phyloP scores from a whole-genome alignment of 495 filamentous ascomycete genomes.

The Aspergillus affinis region DNA sequence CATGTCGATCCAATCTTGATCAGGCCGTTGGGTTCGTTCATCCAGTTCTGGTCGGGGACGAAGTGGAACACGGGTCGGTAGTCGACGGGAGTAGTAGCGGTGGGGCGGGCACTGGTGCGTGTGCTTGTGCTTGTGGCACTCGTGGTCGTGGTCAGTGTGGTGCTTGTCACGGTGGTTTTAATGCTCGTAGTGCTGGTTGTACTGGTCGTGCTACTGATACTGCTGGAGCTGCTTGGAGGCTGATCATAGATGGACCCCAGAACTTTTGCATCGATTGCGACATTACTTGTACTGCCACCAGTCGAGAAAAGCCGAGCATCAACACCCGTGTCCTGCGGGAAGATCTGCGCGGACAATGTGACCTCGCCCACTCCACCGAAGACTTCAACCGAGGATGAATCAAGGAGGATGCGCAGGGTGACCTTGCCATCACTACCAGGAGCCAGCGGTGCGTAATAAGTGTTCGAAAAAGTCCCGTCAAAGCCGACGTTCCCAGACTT shows the following conservation, averaged over 20 bases:
- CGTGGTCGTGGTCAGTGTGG: not conserved
- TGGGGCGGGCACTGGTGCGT: not conserved
- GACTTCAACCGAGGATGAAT: conserved; percentile 38
- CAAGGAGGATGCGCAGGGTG: conserved; percentile 28
- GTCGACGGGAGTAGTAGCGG: too few relatives aligned
- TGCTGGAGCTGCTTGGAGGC: not conserved
- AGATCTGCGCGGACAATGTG: too few relatives aligned
- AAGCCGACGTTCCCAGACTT: conserved; percentile 29
- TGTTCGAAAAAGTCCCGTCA: conserved; percentile 27
- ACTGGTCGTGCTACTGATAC: not conserved
- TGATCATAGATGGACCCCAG: not conserved
- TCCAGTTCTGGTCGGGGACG: conserved; percentile 14
- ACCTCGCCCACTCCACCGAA: too few relatives aligned
- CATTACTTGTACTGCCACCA: not conserved
- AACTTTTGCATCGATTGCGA: not conserved
- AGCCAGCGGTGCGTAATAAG: conserved; percentile 27
- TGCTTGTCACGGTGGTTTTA: not conserved
- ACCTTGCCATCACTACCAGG: conserved; percentile 19
- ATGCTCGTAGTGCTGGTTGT: not conserved
- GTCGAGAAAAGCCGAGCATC: not conserved
- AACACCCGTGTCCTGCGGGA: not conserved
- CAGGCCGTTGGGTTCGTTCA: conserved; percentile 14
- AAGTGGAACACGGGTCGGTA: conserved; percentile 14
- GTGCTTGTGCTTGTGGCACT: not conserved
- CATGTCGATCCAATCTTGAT: conserved; percentile 13